These are phyloP conservation scores for Xerocomellus chrysenteron DNA, from an alignment of 768 basidiomycete genomes.

Conservation along the genomic window DNA sequence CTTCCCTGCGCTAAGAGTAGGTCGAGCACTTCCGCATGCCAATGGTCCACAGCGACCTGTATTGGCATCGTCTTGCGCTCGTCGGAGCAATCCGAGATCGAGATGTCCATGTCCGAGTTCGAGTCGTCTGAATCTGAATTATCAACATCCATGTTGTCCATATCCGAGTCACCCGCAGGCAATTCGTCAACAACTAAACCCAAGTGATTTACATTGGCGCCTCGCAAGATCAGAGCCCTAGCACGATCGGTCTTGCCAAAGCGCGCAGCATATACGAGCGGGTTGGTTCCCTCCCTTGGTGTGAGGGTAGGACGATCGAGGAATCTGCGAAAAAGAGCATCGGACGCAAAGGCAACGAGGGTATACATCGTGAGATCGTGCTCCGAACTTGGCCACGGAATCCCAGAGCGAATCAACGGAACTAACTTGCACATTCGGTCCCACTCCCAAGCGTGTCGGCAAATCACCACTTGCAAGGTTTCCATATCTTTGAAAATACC, in stretches of 20 bases:
- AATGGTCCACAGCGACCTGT: not conserved
- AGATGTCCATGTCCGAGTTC: not conserved
- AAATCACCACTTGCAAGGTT: not conserved
- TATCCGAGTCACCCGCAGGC: not conserved
- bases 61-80: not conserved
- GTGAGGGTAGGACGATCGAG: not conserved
- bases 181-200: not conserved
- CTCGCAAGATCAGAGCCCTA: not conserved
- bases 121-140: not conserved
- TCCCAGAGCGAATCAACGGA: not conserved
- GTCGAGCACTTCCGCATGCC: conserved; percentile 1
- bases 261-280: conserved; percentile 9
- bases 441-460: not conserved
- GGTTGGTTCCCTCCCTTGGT: conserved; percentile 1
- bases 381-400: conserved; percentile 1
- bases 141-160: not conserved
- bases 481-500: conserved; percentile 2
- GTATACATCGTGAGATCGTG: conserved; percentile 6
- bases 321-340: not conserved
- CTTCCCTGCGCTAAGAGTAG: conserved; percentile 3
- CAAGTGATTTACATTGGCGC: not conserved
- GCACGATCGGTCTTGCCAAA: conserved; percentile 1
- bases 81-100: not conserved
- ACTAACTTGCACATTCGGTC: not conserved
- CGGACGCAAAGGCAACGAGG: conserved; percentile 5